phyloP scores from a whole-genome alignment of 2,329 filamentous ascomycete genomes.

The Ascocoryne sarcoides region DNA sequence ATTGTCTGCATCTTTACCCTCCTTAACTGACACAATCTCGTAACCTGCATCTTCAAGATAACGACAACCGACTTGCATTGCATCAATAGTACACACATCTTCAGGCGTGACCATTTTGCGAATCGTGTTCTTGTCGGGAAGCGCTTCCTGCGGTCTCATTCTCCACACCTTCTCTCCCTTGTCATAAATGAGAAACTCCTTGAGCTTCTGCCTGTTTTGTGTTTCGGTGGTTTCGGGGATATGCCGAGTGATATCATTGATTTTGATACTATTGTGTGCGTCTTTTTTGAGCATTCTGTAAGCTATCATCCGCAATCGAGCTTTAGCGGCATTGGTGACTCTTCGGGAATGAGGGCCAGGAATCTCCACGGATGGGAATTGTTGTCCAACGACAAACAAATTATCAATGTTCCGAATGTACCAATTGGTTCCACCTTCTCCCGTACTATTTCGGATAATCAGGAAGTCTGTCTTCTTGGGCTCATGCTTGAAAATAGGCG shows the following conservation, averaged over 20 bases:
- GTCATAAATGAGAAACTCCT: constrained; percentile 89
- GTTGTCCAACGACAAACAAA: constrained; percentile 83
- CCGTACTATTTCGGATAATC: constrained; percentile 73
- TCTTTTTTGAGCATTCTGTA: constrained; percentile 81
- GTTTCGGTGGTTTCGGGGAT: constrained; percentile 90
- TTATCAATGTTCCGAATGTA: constrained; percentile 86
- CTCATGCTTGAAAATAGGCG: constrained; percentile 83
- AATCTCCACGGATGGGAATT: constrained; percentile 85
- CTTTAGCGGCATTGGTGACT: constrained; percentile 95
- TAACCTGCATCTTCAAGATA: constrained; percentile 88
- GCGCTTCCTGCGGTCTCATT: constrained; percentile 59
- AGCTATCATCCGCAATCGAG: constrained; percentile 90
- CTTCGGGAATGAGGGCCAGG: constrained; percentile 89
- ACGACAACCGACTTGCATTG: constrained; percentile 92
- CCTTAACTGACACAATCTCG: constrained; percentile 55
- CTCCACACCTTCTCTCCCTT: constrained; percentile 80
- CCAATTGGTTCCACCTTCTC: constrained; percentile 67
- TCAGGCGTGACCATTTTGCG: constrained; percentile 89
- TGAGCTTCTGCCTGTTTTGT: constrained; percentile 92
- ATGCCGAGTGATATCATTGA: constrained; percentile 83
- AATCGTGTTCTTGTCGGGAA: constrained; percentile 74
- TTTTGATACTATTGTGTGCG: constrained; percentile 56
- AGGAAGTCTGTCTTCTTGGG: constrained; percentile 76
- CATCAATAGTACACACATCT: constrained; percentile 87
- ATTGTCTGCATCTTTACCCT: constrained; percentile 48